A percentile compares a stretch with the other conserved stretches of the same genome.
phyloP scores from a whole-genome alignment of 2,329 filamentous ascomycete species.

The Ramularia endophylla region DNA sequence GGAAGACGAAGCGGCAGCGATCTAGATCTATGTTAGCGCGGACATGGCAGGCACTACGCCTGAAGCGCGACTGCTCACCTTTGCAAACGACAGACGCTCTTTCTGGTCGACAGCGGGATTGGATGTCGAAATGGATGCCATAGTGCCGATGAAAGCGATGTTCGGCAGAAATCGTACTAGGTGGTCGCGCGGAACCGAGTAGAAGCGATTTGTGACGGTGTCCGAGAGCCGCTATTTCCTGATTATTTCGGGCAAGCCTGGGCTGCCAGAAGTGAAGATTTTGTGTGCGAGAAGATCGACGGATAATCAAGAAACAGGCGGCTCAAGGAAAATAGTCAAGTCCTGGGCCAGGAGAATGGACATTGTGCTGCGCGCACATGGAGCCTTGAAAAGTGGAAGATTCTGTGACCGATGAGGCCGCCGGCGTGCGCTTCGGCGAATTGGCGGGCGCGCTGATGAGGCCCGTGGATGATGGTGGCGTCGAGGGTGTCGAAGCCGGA shows the following conservation, averaged over 20 bases:
- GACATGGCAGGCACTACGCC: too few species aligned
- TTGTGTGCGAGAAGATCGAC: constrained; percentile 22
- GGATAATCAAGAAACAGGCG: constrained; percentile 37
- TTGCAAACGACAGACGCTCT: constrained; percentile 34
- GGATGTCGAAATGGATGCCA: constrained; percentile 26
- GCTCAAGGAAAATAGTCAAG: constrained; percentile 48
- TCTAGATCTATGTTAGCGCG: too few species aligned
- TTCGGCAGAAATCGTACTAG: constrained; percentile 7
- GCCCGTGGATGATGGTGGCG: neutral
- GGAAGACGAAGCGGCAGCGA: too few species aligned
- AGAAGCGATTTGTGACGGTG: constrained; percentile 4
- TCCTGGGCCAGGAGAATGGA: constrained; percentile 41
- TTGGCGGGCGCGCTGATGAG: neutral
- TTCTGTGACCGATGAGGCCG: constrained; percentile 6
- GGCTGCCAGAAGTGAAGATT: constrained; percentile 26
- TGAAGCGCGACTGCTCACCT: constrained; percentile 21
- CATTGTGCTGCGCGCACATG: constrained; percentile 47
- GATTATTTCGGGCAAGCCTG: constrained; percentile 25
- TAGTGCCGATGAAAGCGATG: constrained; percentile 21
- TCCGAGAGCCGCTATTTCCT: constrained; percentile 34
- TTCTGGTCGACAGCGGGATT: constrained; percentile 21
- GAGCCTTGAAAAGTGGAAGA: constrained; percentile 16
- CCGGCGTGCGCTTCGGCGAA: neutral
- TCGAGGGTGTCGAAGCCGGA: constrained; percentile 2
- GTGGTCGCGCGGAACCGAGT: too few species aligned